These are phyloP conservation scores for Orychophragmus violaceus DNA, from an alignment of 345 rosid species.

Conservation along the genomic window DNA sequence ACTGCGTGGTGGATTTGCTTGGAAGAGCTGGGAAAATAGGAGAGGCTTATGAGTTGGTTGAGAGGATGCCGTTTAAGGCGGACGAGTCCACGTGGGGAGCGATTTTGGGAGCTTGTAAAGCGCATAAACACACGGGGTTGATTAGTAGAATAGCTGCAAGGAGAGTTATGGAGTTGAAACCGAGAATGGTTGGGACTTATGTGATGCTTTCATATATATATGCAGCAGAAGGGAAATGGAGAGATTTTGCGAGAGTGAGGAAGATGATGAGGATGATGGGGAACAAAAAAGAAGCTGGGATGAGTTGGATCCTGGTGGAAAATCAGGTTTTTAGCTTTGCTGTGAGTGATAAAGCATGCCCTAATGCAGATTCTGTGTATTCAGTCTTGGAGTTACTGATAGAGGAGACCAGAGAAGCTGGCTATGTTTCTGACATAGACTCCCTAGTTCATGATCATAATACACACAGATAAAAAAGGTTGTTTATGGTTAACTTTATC, in stretches of 20 bases:
- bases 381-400: constrained; percentile 44
- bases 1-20: constrained; percentile 81
- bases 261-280: constrained; percentile 53
- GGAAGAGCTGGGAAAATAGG: constrained; percentile 81
- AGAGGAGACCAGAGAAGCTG: constrained; percentile 52
- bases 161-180: constrained; percentile 53
- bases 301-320: constrained; percentile 75
- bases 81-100: constrained; percentile 86
- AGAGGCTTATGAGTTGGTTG: constrained; percentile 70
- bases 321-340: constrained; percentile 58
- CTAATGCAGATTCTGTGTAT: constrained; percentile 34
- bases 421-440: constrained; percentile 42
- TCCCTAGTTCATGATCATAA: constrained; percentile 35
- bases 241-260: constrained; percentile 57
- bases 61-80: constrained; percentile 64
- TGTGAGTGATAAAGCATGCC: constrained; percentile 46
- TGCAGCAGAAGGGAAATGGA: constrained; percentile 80
- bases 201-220: constrained; percentile 68
- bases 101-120: constrained; percentile 78
- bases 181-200: constrained; percentile 56
- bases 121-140: constrained; percentile 41
- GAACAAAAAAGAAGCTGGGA: constrained; percentile 70
- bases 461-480: not conserved
- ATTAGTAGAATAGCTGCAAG: constrained; percentile 61
- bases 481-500: not conserved